Evolutionary conservation across 139 green algal genomes (phyloP), one percentile per base, ranked within the genome.

Genomic region (Chlorella vulgaris): DNA sequence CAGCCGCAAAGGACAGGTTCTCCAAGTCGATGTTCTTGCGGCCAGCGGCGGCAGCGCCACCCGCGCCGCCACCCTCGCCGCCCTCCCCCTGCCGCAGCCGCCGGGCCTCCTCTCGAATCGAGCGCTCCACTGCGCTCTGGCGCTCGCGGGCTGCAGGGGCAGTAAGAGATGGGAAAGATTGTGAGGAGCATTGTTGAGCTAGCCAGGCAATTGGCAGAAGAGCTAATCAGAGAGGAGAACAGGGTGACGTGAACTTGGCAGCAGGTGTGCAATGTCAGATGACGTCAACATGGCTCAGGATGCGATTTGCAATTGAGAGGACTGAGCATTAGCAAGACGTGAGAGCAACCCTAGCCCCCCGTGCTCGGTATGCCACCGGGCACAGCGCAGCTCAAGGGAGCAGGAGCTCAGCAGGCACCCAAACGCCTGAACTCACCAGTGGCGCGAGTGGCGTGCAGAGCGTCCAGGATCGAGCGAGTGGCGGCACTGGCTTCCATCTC

Each of bases 91-190:
- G 50, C 24, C 90, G 85, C 78, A 99, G 93, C 69, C 80, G 85
- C 2, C 94, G 86, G 24, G 97, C 96, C 86, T 99, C 96, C 77
- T 98, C 94, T 0, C 94, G 83, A 82, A 99, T 98, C 29, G 66
- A 89, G 38, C 90, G 81, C 85, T 99, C 95, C 86, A 98, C 90
- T 35, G 93, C 95, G 24, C 61, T 86, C 81, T 96, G 89, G 19
- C 94, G 86, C 69, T 97, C 93, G n/a, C 87, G 78, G 2, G 90
- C 91, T 79, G 53, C 53, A n/a, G 33, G 70, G 43, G n/a, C 4
- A n/a, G 40, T 55, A 15, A 28, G 21, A 38, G 1, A 50, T 22
- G n/a, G 40, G 26, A 60, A 61, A 67, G 60, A n/a, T n/a, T n/a
- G n/a, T n/a, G n/a, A n/a, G n/a, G n/a, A n/a, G n/a, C n/a, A n/a